These are phyloP conservation scores for Aspergillus sp. DNA, from an alignment of 2,329 filamentous ascomycete genomes.

Conservation along the genomic window DNA sequence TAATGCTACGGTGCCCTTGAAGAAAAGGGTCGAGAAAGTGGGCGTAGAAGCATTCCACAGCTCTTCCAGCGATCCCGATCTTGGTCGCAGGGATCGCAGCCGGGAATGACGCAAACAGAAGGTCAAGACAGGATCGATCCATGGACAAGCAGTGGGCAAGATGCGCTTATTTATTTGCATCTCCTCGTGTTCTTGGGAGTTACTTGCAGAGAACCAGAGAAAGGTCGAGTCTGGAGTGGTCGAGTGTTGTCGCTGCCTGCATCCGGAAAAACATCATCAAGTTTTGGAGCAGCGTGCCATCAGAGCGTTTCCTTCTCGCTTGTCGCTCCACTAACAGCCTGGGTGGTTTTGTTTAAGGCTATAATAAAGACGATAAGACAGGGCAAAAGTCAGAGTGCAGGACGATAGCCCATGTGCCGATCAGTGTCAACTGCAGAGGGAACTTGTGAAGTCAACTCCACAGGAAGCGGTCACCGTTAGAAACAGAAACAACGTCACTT, in stretches of 20 bases:
- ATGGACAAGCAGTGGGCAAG: neutral
- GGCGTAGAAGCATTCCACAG: conserved; percentile 10
- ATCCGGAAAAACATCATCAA: conserved; percentile 15
- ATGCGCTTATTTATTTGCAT: conserved; percentile 1
- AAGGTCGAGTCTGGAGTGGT: neutral
- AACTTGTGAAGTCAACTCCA: conserved; percentile 9
- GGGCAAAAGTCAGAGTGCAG: neutral
- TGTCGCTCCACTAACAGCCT: neutral
- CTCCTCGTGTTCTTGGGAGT: neutral
- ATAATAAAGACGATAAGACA: conserved; percentile 5
- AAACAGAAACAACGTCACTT: neutral
- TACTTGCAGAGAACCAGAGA: neutral
- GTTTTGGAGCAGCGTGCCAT: conserved; percentile 3
- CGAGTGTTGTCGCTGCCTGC: conserved; percentile 5
- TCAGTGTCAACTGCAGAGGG: neutral
- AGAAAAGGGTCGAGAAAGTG: neutral
- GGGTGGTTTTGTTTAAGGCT: neutral
- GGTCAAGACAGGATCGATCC: neutral
- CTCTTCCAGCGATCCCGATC: neutral
- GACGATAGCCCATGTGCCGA: neutral
- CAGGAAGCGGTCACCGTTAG: conserved; percentile 20
- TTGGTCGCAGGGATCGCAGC: neutral
- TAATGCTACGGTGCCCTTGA: conserved; percentile 8
- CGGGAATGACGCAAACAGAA: conserved; percentile 12
- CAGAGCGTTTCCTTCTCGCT: neutral